Conservation (phyloP, 2,329 filamentous ascomycete species). For the Curvularia verruculosa region DNA sequence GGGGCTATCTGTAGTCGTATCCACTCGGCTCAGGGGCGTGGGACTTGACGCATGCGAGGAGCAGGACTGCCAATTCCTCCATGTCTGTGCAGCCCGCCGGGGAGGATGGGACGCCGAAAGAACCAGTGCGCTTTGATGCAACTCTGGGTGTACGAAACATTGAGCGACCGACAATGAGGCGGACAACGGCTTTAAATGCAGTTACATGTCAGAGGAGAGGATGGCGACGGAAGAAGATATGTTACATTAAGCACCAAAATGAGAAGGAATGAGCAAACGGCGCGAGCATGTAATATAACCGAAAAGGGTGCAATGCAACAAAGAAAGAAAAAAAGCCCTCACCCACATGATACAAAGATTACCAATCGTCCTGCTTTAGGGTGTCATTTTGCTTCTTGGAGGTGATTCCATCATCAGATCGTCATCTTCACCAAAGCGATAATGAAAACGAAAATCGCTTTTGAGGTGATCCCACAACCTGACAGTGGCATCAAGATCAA, state of each 20-base stretch:
- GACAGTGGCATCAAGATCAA: slow-evolving; percentile 2
- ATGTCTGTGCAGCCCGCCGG: slow-evolving; percentile 6
- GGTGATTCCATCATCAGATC: slow-evolving; percentile 7
- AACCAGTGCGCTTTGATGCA: background rate
- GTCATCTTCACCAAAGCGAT: background rate
- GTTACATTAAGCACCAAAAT: slow-evolving; percentile 18
- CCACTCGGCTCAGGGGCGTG: slow-evolving; percentile 1
- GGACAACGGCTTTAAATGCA: background rate
- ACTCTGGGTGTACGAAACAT: background rate
- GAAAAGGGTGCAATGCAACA: slow-evolving; percentile 3
- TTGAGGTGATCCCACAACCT: slow-evolving; percentile 4
- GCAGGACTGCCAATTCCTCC: slow-evolving; percentile 1
- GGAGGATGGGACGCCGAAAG: background rate
- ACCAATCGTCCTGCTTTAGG: background rate
- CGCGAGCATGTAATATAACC: slow-evolving; percentile 4
- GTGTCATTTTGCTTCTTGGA: slow-evolving; percentile 6
- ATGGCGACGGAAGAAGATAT: slow-evolving; percentile 7
- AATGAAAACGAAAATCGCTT: background rate
- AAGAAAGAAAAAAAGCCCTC: slow-evolving; percentile 10
- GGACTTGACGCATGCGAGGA: slow-evolving; percentile 2
- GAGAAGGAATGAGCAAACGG: background rate
- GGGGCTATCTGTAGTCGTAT: background rate
- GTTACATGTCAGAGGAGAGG: background rate
- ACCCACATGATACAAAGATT: slow-evolving; percentile 5
- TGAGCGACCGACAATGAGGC: background rate